Percentiles rank a stretch among this genome's conserved stretches.
Evolutionary conservation across 75 land plant genomes (phyloP).

Genomic region (Ceratopteris richardii): DNA sequence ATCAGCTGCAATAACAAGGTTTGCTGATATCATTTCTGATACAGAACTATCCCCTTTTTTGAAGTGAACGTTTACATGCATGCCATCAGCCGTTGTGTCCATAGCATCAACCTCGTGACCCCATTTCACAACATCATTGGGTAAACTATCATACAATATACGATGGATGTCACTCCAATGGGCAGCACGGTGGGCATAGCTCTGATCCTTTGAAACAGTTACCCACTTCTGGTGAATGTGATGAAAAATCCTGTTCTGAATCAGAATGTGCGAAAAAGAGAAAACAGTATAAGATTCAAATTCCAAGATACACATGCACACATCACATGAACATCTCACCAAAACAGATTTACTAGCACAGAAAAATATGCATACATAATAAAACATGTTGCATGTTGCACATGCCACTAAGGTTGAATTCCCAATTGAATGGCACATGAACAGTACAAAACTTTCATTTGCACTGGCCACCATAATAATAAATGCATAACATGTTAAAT

Average conservation of each 20-base stretch:
- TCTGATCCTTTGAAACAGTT: not conserved
- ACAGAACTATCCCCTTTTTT: conserved; percentile 11
- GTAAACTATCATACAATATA: conserved; percentile 38
- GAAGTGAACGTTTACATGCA: conserved; percentile 22
- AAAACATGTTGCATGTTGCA: too few species aligned
- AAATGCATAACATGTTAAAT: too few species aligned
- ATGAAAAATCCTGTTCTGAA: not conserved
- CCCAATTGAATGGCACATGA: too few species aligned
- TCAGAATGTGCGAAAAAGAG: not conserved
- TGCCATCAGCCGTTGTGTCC: conserved; percentile 21
- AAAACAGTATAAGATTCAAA: too few species aligned
- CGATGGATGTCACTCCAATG: conserved; percentile 71
- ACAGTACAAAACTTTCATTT: too few species aligned
- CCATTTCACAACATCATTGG: conserved; percentile 33
- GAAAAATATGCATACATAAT: too few species aligned
- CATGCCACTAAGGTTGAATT: too few species aligned
- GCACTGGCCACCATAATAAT: too few species aligned
- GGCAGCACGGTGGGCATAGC: conserved; percentile 40
- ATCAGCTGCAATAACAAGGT: conserved; percentile 75
- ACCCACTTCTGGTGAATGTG: not conserved
- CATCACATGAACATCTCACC: too few species aligned
- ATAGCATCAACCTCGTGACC: conserved; percentile 54
- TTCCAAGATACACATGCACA: too few species aligned
- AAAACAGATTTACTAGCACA: too few species aligned
- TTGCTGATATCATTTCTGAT: conserved; percentile 9